These are phyloP conservation scores for Amphicarpaea edgeworthii DNA, from an alignment of 306 rosid species.

Conservation along the genomic window DNA sequence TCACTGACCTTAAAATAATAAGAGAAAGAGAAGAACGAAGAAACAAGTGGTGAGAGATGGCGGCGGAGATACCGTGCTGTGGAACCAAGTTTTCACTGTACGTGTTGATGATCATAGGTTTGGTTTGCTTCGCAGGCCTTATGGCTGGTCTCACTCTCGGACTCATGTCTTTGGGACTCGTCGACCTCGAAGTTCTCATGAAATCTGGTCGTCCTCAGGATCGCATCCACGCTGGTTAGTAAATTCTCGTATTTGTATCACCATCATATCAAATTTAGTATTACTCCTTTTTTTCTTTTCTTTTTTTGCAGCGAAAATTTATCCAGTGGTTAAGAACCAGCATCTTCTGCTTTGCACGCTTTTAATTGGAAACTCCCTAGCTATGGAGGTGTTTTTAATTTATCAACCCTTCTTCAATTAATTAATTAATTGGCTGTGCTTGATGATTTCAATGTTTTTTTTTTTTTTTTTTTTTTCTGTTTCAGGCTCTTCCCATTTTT, in stretches of 20 bases:
- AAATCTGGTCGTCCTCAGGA: conserved; percentile 97
- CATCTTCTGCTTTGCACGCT: conserved; percentile 96
- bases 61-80: conserved; percentile 70
- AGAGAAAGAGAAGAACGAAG: background rate
- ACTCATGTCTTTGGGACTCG: conserved; percentile 96
- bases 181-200: conserved; percentile 97
- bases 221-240: conserved; percentile 69
- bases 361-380: conserved; percentile 89
- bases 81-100: conserved; percentile 65
- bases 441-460: background rate
- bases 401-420: conserved; percentile 19
- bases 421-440: background rate
- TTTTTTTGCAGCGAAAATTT: conserved; percentile 79
- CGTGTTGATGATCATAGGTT: conserved; percentile 59
- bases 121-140: conserved; percentile 86
- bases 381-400: conserved; percentile 76
- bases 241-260: no score
- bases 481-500: conserved; percentile 91
- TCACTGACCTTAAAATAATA: background rate
- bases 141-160: conserved; percentile 99
- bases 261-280: background rate
- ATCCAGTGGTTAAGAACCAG: conserved; percentile 96
- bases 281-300: background rate
- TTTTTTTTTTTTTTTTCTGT: background rate
- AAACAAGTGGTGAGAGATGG: conserved; percentile 57